Evolutionary conservation across 2,329 filamentous ascomycete species (phyloP).

Genomic region (Graphilbum fragrans): DNA sequence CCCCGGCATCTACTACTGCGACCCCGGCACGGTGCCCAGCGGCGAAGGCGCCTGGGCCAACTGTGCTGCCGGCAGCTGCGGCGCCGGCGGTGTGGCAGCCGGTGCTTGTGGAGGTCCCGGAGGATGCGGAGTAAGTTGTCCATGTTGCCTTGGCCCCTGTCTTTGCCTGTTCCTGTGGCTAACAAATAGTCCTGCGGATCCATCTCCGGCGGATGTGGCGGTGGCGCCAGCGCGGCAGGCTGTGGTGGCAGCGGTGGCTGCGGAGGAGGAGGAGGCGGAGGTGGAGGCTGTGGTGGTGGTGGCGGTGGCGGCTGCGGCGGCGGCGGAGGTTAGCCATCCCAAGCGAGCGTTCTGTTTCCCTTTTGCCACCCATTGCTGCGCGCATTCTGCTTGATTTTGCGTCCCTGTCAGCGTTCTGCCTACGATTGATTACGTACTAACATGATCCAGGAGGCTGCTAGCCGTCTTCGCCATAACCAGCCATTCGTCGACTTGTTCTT

Average conservation of each 20-base stretch:
- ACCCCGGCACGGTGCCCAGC: conserved; percentile 20
- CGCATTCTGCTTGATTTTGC: no score
- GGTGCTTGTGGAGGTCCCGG: conserved; percentile 31
- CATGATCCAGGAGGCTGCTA: no score
- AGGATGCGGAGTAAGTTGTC: conserved; percentile 18
- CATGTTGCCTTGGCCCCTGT: neutral
- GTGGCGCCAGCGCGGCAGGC: conserved; percentile 10
- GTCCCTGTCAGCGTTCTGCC: no score
- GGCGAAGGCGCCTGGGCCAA: conserved; percentile 24
- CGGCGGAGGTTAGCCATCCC: neutral
- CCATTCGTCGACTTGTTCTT: no score
- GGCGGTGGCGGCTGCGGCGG: conserved; percentile 1
- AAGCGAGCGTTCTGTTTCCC: no score
- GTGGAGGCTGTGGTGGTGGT: conserved; percentile 2
- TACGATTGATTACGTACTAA: no score
- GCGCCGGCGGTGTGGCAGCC: conserved; percentile 25
- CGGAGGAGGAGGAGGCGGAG: conserved; percentile 1
- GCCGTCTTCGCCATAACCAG: no score
- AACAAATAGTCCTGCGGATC: conserved; percentile 8
- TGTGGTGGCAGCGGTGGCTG: conserved; percentile 4
- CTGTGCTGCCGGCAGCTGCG: conserved; percentile 37
- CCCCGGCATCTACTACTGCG: conserved; percentile 32
- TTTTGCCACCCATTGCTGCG: no score
- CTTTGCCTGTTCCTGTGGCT: neutral
- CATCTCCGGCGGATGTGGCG: conserved; percentile 2